Conservation (phyloP, 441 rosid species). For the Gossypium armourianum region DNA sequence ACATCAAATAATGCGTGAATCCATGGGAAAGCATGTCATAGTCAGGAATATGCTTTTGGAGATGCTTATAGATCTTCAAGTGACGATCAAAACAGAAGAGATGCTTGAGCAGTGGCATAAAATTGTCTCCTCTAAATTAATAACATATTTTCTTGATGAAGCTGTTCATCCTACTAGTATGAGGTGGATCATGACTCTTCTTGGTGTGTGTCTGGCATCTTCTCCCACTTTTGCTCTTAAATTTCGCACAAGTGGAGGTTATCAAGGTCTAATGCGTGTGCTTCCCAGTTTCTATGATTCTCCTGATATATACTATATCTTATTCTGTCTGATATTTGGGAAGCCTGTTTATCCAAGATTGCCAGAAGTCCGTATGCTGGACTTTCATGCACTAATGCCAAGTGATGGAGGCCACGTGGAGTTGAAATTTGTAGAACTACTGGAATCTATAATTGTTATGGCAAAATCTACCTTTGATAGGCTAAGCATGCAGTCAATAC, state of each 20-base stretch:
- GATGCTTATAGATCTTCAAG: slow-evolving; percentile 99
- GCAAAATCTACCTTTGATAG: slow-evolving; percentile 91
- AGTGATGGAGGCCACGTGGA: slow-evolving; percentile 72
- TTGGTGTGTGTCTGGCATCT: slow-evolving; percentile 86
- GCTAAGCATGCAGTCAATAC: slow-evolving; percentile 76
- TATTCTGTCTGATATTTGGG: slow-evolving; percentile 92
- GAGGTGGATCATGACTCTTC: slow-evolving; percentile 99
- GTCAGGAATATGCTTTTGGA: slow-evolving; percentile 97
- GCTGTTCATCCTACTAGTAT: slow-evolving; percentile 99
- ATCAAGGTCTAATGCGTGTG: slow-evolving; percentile 78
- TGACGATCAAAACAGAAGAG: slow-evolving; percentile 88
- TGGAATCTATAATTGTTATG: slow-evolving; percentile 91
- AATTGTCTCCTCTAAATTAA: slow-evolving; percentile 89
- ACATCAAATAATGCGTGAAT: slow-evolving; percentile 60
- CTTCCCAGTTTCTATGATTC: slow-evolving; percentile 97
- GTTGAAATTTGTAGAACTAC: slow-evolving; percentile 78
- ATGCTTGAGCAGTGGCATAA: slow-evolving; percentile 99
- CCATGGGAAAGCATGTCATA: slow-evolving; percentile 96
- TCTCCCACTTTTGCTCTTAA: slow-evolving; percentile 89
- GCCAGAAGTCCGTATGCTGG: slow-evolving; percentile 99
- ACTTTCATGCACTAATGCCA: slow-evolving; percentile 96
- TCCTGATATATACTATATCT: slow-evolving; percentile 91
- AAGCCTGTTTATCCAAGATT: slow-evolving; percentile 94
- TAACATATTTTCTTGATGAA: slow-evolving; percentile 95
- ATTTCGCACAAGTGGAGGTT: slow-evolving; percentile 94